These are phyloP conservation scores for Acacia crassicarpa DNA, from an alignment of 306 rosid species.

Conservation along the genomic window DNA sequence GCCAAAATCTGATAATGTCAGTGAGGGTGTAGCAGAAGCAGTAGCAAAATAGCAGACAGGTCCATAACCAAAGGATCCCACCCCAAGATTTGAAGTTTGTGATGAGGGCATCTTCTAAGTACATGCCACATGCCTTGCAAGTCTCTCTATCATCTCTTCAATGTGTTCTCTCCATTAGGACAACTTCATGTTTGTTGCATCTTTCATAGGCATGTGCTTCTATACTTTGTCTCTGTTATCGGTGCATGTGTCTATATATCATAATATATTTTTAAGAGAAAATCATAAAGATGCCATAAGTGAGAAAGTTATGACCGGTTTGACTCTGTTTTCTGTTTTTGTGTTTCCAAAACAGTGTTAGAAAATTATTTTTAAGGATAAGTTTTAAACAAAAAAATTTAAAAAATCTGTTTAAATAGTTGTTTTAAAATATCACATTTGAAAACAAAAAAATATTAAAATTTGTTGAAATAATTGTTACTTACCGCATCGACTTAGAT, in stretches of 20 bases:
- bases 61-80: not conserved
- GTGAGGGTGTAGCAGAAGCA: not conserved
- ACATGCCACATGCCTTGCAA: not conserved
- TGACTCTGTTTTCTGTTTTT: too few relatives aligned
- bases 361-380: too few relatives aligned
- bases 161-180: not conserved
- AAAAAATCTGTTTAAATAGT: too few relatives aligned
- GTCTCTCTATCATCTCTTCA: not conserved
- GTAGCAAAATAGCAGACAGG: not conserved
- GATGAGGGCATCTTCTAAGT: not conserved
- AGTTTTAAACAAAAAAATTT: too few relatives aligned
- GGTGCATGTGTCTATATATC: not conserved
- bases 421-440: too few relatives aligned
- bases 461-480: too few relatives aligned
- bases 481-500: too few relatives aligned
- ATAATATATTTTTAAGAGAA: not conserved
- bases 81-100: not conserved
- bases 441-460: too few relatives aligned
- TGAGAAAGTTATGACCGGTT: too few relatives aligned
- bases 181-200: not conserved
- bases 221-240: not conserved
- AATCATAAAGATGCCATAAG: not conserved
- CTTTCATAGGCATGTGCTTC: conserved; percentile 13
- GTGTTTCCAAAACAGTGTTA: too few relatives aligned
- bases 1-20: not conserved